A percentile compares a stretch with the other conserved stretches of the same genome.
Conservation (phyloP, 2,329 filamentous ascomycete genomes). For the Aspergillus ochraceoroseus region DNA sequence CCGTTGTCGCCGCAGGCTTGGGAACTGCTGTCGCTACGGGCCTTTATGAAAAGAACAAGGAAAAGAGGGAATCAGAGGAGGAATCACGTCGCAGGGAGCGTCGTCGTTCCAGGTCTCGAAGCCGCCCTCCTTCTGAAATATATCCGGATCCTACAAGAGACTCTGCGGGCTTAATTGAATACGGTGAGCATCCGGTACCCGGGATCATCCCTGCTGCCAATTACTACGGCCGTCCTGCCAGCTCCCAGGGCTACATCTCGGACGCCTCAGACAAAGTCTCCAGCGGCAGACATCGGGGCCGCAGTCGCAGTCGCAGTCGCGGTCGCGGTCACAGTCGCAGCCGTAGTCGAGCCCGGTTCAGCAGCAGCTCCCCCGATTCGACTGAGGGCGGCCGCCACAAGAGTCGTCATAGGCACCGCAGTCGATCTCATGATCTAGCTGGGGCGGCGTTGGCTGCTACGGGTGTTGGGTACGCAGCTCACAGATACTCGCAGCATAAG, state of each 20-base stretch:
- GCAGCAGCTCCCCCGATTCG: slow-evolving; percentile 37
- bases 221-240: slow-evolving; percentile 44
- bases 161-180: slow-evolving; percentile 56
- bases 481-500: slow-evolving; percentile 53
- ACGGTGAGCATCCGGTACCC: slow-evolving; percentile 59
- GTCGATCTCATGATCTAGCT: slow-evolving; percentile 45
- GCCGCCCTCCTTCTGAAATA: slow-evolving; percentile 38
- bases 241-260: slow-evolving; percentile 38
- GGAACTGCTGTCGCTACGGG: slow-evolving; percentile 58
- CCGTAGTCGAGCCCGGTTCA: slow-evolving; percentile 35
- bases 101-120: slow-evolving; percentile 47
- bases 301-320: slow-evolving; percentile 48
- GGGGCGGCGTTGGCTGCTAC: slow-evolving; percentile 55
- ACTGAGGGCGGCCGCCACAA: slow-evolving; percentile 31
- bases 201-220: slow-evolving; percentile 49
- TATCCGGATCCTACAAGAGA: slow-evolving; percentile 41
- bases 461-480: slow-evolving; percentile 53
- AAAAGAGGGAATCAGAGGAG: slow-evolving; percentile 52
- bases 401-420: slow-evolving; percentile 34
- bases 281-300: slow-evolving; percentile 32
- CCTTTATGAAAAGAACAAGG: slow-evolving; percentile 60
- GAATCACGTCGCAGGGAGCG: slow-evolving; percentile 32
- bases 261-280: slow-evolving; percentile 43
- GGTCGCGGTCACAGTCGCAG: slow-evolving; percentile 44
- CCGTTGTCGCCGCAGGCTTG: slow-evolving; percentile 57